Evolutionary conservation across 1,139 yeast genomes (phyloP), one percentile per base, ranked within the genome.

Genomic region (Kodamaea suecica): DNA sequence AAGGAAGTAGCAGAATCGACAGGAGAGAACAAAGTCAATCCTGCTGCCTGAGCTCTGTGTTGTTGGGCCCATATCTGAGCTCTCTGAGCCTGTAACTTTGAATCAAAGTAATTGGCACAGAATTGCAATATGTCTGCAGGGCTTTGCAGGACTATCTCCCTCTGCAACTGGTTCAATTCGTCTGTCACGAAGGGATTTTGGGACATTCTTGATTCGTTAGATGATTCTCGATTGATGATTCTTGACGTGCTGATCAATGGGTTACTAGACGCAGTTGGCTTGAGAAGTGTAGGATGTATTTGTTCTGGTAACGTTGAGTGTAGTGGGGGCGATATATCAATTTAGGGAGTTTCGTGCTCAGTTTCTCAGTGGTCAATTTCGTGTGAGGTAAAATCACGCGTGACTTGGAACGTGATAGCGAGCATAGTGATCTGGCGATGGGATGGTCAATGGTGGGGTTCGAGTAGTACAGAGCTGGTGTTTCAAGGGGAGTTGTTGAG

Each of bases 101-200:
- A 56, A 50, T 73, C 74, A 63, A 84, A 84, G 58, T 80, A 81
- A 54, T 79, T 75, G 42, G 85, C 83, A 51, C 90, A 80, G 59
- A 83, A 84, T 55, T 84, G 90, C 42, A 84, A 59, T 20, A 83
- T 66, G 53, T 84, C 90, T 13, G 66, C 57, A 2, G 95, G 95
- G 48, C 80, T 76, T 49, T 78, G 75, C 36, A 72, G 64, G 36
- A 70, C 64, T 42, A 84, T 67, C 55, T 80, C 86, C 50, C 69
- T 72, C 57, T 79, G 80, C 55, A 81, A 76, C 43, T 69, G 76
- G 50, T 74, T 73, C 57, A 82, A 69, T 57, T 80, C 87, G 40
- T 76, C 48, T 26, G 49, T 43, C 31, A 43, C 38, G 34, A 45
- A 44, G 20, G 41, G 29, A 26, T 42, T 38, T 27, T 41, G 43